Base-by-base conservation (phyloP, 106 monocot species). In the Gastrodia elata region DNA sequence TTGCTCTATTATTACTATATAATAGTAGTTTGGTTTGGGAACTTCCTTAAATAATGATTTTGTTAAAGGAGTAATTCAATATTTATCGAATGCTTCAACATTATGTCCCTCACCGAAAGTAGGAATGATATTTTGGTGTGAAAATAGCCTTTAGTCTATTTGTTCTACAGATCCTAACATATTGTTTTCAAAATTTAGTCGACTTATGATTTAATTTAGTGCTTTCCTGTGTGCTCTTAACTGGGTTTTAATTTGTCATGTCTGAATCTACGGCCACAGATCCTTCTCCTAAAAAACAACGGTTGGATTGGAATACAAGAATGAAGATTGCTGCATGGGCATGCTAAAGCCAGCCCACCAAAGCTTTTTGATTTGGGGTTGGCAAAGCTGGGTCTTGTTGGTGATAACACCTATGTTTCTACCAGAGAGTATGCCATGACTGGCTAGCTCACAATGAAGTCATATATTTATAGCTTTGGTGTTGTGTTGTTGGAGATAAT, bases 361-460 rank as follows among this genome's bases (percentile, higher is more conserved):
- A 79, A 79, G 67, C 56, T 79, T 27, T 79, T 73, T 73, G 79
- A 79, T 56, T 79, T 79, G 73, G 79, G 79, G 0, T 73, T 79
- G 44, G 79, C 79, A 37, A 79, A 73, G 38, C 79, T 79, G 16
- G 79, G 68, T 52, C 79, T 73, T 55, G 67, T 67, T 36, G 79
- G 73, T 8, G 79, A 79, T 39, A 73, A 73, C 14, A 39, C 73
- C 73, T 73, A 79, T 79, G 79, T 79, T 27, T 68, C 79, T 30
- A 79, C 79, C 10, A 65, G 73, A 24, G 79, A 79, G 52, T 79
- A 79, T 68, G 73, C 68, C 20, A 79, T 73, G 79, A 79, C 79
- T 14, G 80, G 80, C 18, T 69, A 75, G 58, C 58, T 80, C 0
- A 80, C 74, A 44, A 13, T 71, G 16, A 80, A 80, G 70, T 80